phyloP scores from a whole-genome alignment of 805 yeast genomes.

The Ogataea chonburiensis region DNA sequence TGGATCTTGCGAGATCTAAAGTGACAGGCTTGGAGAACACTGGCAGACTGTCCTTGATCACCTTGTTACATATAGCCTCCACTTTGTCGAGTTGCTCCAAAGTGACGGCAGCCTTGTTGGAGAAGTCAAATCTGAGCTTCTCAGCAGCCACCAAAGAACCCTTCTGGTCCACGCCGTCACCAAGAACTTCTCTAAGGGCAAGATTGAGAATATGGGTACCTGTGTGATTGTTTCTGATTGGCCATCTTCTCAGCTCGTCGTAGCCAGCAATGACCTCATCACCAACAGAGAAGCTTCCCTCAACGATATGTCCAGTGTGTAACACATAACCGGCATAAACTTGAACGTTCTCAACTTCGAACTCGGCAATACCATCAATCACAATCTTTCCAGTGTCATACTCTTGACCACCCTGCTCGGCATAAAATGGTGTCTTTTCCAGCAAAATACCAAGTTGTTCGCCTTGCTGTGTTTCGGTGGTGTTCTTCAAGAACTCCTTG shows the following conservation, averaged over 20 bases:
- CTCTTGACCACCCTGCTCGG: slow-evolving; percentile 99
- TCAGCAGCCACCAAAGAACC: slow-evolving; percentile 97
- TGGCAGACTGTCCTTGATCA: slow-evolving; percentile 64
- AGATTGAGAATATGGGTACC: slow-evolving; percentile 94
- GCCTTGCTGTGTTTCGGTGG: slow-evolving; percentile 34
- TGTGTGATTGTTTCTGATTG: slow-evolving; percentile 95
- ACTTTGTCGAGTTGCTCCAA: slow-evolving; percentile 69
- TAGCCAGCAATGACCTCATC: slow-evolving; percentile 80
- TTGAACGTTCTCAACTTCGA: slow-evolving; percentile 90
- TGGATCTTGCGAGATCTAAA: slow-evolving; percentile 67
- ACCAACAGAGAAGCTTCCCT: slow-evolving; percentile 69
- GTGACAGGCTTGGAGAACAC: slow-evolving; percentile 86
- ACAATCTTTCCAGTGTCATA: slow-evolving; percentile 91
- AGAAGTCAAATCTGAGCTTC: slow-evolving; percentile 92
- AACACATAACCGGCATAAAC: slow-evolving; percentile 90
- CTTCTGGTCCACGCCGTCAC: slow-evolving; percentile 88
- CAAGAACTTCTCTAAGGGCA: slow-evolving; percentile 83
- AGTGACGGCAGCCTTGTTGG: slow-evolving; percentile 83
- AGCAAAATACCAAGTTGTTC: slow-evolving; percentile 76
- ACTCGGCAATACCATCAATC: slow-evolving; percentile 83
- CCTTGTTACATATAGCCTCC: slow-evolving; percentile 70
- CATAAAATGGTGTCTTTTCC: slow-evolving; percentile 92
- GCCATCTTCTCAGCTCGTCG: slow-evolving; percentile 93
- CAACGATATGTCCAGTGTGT: slow-evolving; percentile 84
- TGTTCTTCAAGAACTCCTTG: slow-evolving; percentile 52